Evolutionary conservation across 352 stramenopile genomes (phyloP).

Genomic region (Globisporangium sylvaticum): DNA sequence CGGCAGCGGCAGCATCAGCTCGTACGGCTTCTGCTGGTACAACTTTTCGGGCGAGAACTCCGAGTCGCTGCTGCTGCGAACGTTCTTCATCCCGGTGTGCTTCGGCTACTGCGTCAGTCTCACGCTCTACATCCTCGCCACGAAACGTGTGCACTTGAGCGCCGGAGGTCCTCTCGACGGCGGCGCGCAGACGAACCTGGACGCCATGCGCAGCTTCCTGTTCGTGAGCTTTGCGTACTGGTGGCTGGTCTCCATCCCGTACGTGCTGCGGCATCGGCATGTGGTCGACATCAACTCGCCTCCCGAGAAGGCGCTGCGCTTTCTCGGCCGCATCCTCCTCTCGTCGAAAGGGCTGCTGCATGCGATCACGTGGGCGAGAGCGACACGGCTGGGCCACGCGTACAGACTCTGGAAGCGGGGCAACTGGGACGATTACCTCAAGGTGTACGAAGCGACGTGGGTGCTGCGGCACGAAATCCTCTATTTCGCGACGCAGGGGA

Average conservation of each 20-base stretch:
- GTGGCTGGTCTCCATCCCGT: conserved; percentile 63
- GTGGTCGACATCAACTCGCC: conserved; percentile 50
- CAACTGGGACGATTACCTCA: conserved; percentile 86
- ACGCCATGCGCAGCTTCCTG: conserved; percentile 75
- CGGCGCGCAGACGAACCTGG: conserved; percentile 63
- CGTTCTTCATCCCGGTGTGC: conserved; percentile 57
- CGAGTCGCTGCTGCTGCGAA: conserved; percentile 57
- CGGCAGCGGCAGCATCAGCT: conserved; percentile 47
- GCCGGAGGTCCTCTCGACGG: conserved; percentile 31
- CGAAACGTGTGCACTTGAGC: conserved; percentile 62
- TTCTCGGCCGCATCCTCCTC: conserved; percentile 60
- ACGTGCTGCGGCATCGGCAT: conserved; percentile 55
- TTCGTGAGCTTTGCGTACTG: conserved; percentile 71
- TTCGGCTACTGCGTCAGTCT: conserved; percentile 67
- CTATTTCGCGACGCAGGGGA: conserved; percentile 80
- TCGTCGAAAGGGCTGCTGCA: conserved; percentile 60
- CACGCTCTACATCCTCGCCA: conserved; percentile 66
- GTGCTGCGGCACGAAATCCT: conserved; percentile 79
- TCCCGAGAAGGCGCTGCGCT: conserved; percentile 58
- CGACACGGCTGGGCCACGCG: conserved; percentile 57
- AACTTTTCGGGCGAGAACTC: conserved; percentile 33
- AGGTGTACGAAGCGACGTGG: conserved; percentile 83
- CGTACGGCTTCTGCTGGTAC: conserved; percentile 86
- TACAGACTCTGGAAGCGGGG: conserved; percentile 73
- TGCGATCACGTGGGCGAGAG: conserved; percentile 64